phyloP scores from a whole-genome alignment of 164 flowering plant species.

The Liquidambar formosana region DNA sequence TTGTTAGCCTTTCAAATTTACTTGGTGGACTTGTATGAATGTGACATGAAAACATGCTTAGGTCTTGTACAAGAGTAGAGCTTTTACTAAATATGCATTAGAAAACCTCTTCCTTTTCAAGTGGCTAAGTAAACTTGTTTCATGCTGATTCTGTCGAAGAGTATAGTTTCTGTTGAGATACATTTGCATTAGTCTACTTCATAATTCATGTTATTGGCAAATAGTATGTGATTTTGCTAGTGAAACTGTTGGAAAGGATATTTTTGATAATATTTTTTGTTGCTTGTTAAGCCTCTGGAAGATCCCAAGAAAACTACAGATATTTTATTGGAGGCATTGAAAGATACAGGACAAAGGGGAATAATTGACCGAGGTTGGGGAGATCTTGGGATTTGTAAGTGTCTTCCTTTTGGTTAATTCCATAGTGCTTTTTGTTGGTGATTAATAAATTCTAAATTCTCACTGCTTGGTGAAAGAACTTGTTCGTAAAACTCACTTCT shows the following conservation, averaged over 20 bases:
- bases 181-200: neutral
- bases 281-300: slow-evolving; percentile 76
- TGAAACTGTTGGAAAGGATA: neutral
- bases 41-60: too few species aligned
- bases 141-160: too few species aligned
- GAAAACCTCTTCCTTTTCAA: too few species aligned
- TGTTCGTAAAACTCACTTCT: neutral
- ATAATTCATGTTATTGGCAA: neutral
- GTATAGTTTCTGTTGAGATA: too few species aligned
- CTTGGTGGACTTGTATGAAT: too few species aligned
- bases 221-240: neutral
- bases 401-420: slow-evolving; percentile 3
- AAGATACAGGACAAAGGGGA: slow-evolving; percentile 83
- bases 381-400: slow-evolving; percentile 77
- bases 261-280: slow-evolving; percentile 5
- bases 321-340: slow-evolving; percentile 75
- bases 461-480: neutral
- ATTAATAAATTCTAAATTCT: slow-evolving; percentile 4
- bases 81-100: too few species aligned
- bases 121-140: too few species aligned
- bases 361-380: slow-evolving; percentile 95
- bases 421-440: neutral
- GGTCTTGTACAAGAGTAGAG: too few species aligned
- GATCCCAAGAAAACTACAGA: slow-evolving; percentile 70
- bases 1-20: too few species aligned